Conservation (phyloP, 306 rosid species). For the Medicago arabica region DNA sequence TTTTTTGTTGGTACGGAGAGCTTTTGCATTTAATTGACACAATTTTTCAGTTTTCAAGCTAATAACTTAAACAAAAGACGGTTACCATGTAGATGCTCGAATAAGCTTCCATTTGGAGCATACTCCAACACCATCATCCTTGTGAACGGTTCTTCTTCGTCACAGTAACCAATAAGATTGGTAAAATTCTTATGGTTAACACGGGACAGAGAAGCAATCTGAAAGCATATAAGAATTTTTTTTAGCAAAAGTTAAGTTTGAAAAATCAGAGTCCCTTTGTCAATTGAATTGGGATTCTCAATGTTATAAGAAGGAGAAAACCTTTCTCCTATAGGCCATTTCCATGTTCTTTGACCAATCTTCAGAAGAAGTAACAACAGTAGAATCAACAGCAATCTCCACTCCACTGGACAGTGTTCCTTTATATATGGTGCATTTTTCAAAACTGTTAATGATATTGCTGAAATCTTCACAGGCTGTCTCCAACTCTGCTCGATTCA, state of each 20-base stretch:
- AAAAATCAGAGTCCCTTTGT: slow-evolving; percentile 8
- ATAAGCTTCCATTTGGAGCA: slow-evolving; percentile 92
- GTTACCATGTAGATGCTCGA: slow-evolving; percentile 90
- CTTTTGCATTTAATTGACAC: slow-evolving; percentile 2
- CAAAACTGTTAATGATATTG: slow-evolving; percentile 71
- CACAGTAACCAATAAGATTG: slow-evolving; percentile 94
- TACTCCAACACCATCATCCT: slow-evolving; percentile 99
- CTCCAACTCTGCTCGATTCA: slow-evolving; percentile 83
- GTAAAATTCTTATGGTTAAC: slow-evolving; percentile 93
- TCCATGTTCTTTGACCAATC: slow-evolving; percentile 84
- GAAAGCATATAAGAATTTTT: slow-evolving; percentile 34
- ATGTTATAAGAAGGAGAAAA: slow-evolving; percentile 36
- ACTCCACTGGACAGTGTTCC: slow-evolving; percentile 97
- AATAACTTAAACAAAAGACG: slow-evolving; percentile 2
- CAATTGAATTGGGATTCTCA: slow-evolving; percentile 9
- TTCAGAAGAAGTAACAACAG: slow-evolving; percentile 56
- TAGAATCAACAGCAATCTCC: slow-evolving; percentile 92
- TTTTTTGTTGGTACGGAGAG: not conserved
- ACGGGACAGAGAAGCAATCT: slow-evolving; percentile 80
- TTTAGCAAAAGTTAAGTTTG: slow-evolving; percentile 20
- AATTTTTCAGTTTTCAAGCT: not conserved
- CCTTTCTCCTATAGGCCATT: slow-evolving; percentile 75
- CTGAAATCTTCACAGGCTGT: slow-evolving; percentile 99
- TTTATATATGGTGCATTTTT: slow-evolving; percentile 72
- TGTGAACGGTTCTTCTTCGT: slow-evolving; percentile 86